Base-by-base conservation (phyloP, 2,329 filamentous ascomycete species). In the Magnaporthiopsis poae region DNA sequence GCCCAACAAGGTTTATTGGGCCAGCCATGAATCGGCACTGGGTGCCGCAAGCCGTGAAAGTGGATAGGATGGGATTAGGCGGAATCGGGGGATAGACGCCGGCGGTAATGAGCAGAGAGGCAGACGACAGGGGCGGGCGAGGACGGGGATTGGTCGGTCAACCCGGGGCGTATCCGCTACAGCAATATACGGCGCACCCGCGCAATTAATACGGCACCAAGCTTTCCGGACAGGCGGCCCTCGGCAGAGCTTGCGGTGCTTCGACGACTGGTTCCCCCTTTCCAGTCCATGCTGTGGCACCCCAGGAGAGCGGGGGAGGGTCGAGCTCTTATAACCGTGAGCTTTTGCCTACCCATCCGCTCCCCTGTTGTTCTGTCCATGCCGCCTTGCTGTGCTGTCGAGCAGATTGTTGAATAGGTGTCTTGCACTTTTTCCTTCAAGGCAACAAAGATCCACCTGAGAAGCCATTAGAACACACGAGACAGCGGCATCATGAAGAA, bases 401-500 rank as follows among this genome's bases (percentile, higher is more conserved):
- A 52, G 39, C 15, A 52, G 39, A 21, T 46, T 15, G 39, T 46
- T 9, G 13, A 46, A 18, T 27, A 27, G 27, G 27, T 27, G 27
- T 27, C 11, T 11, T 36, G 35, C 35, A 36, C 0, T 4, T 36
- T 36, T 13, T 31, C 3, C 11, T 36, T 35, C 9, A 11, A 35
- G 35, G 35, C 11, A 8, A 52, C 15, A 52, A 18, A 18, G 18
- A 5, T 52, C 5, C 9, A 18, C 2, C 39, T 1, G 74, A 71
- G 73, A 76, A 3, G 56, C 12, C 35, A 36, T 13, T 13, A 52
- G 1, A 21, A 52, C 39, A 1, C 39, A 0, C 39, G 39, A 52
- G 15, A 52, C 3, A 52, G 15, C 15, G 21, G 15, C 15, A 52
- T 5, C 39, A 72, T 72, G 71, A 72, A 71, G 70, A 62, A 21